Evolutionary conservation across 345 rosid species (phyloP).

Genomic region (Passiflora organensis): DNA sequence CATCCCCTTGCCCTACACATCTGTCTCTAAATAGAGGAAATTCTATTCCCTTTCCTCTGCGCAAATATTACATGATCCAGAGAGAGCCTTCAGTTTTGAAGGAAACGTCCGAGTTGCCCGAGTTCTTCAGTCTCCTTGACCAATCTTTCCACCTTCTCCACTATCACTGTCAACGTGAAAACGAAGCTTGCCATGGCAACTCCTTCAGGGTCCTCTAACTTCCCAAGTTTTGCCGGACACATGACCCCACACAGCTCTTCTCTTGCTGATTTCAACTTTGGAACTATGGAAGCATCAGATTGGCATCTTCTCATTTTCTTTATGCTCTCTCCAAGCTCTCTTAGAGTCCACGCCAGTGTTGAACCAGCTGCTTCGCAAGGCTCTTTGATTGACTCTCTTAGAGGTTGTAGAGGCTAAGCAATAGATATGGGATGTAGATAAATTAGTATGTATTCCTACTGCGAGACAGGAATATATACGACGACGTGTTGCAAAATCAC

Average conservation of each 20-base stretch:
- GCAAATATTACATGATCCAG: too few species aligned
- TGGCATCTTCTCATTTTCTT: constrained; percentile 40
- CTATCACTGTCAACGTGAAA: constrained; percentile 37
- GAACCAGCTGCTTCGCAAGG: constrained; percentile 32
- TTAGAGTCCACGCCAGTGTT: constrained; percentile 38
- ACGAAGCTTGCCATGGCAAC: constrained; percentile 41
- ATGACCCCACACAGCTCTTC: constrained; percentile 28
- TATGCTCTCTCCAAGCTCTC: constrained; percentile 57
- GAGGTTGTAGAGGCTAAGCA: constrained; percentile 17
- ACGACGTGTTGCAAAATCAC: too few species aligned
- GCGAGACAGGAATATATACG: not conserved
- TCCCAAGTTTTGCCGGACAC: constrained; percentile 13
- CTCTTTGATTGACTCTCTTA: constrained; percentile 36
- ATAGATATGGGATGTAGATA: too few species aligned
- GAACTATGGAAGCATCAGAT: constrained; percentile 18
- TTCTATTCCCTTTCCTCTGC: too few species aligned
- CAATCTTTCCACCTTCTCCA: constrained; percentile 49
- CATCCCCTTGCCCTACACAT: too few species aligned
- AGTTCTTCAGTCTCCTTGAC: constrained; percentile 51
- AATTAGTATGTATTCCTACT: too few species aligned
- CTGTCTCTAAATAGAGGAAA: too few species aligned
- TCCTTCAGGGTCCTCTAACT: constrained; percentile 25
- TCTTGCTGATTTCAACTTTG: constrained; percentile 41
- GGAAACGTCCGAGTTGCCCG: constrained; percentile 43
- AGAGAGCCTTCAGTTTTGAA: not conserved